Percentiles rank a stretch among this genome's conserved stretches.
Evolutionary conservation across 192 early-diverging fungal genomes (phyloP).

Genomic region (Umbelopsis isabellina): DNA sequence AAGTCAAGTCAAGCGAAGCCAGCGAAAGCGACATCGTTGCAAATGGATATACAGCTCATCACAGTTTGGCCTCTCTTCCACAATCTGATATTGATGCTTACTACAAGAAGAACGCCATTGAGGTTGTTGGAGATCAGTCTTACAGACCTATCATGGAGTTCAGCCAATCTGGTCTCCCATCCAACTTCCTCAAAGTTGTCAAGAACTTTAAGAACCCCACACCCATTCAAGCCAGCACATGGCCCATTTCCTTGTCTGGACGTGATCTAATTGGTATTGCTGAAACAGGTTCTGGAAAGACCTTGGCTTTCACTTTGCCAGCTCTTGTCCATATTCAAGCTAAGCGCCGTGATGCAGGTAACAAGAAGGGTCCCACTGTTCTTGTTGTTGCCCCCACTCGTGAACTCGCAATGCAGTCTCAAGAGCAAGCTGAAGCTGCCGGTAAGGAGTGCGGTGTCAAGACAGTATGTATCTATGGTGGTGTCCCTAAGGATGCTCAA

Average conservation of each 20-base stretch:
- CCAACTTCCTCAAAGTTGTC: constrained; percentile 64
- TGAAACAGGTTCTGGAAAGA: constrained; percentile 96
- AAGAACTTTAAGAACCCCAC: constrained; percentile 83
- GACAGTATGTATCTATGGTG: constrained; percentile 88
- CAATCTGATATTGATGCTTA: constrained; percentile 43
- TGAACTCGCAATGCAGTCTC: constrained; percentile 94
- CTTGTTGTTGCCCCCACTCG: constrained; percentile 93
- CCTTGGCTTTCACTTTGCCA: constrained; percentile 92
- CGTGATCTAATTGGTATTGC: constrained; percentile 95
- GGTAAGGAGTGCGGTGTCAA: constrained; percentile 67
- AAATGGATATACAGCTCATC: constrained; percentile 31
- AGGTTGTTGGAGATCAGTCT: constrained; percentile 54
- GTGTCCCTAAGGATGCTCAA: constrained; percentile 80
- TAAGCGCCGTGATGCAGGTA: constrained; percentile 49
- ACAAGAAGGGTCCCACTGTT: constrained; percentile 63
- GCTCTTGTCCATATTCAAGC: constrained; percentile 82
- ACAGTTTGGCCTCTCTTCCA: constrained; percentile 24
- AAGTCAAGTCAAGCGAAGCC: constrained; percentile 7
- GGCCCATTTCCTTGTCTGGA: constrained; percentile 83
- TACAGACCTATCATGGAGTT: constrained; percentile 78
- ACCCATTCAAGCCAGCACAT: constrained; percentile 91
- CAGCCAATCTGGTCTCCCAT: constrained; percentile 68
- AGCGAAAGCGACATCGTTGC: constrained; percentile 14
- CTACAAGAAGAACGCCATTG: constrained; percentile 51
- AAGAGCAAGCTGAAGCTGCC: constrained; percentile 81